Evolutionary conservation across 495 filamentous ascomycete species (phyloP).

Genomic region (Baudoinia panamericana): DNA sequence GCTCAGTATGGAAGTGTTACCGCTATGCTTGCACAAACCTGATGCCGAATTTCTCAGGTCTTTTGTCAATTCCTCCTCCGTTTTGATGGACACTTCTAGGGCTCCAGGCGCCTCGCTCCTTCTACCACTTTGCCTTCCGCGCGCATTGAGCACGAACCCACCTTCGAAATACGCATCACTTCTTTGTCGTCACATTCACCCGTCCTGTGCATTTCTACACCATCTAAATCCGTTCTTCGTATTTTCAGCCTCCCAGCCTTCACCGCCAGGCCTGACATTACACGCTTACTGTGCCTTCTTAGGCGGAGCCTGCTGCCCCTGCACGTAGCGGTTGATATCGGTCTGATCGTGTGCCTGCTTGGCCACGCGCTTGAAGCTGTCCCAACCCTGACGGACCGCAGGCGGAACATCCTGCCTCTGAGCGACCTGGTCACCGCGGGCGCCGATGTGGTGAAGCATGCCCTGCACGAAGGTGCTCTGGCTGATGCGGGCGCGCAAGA

Average conservation of each 20-base stretch:
- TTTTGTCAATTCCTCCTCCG: too few species aligned
- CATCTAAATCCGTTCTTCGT: not conserved
- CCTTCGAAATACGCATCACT: too few species aligned
- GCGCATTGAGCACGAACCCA: too few species aligned
- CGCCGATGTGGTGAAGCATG: conserved; percentile 57
- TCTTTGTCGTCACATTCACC: too few species aligned
- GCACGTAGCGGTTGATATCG: conserved; percentile 57
- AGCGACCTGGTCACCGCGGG: conserved; percentile 63
- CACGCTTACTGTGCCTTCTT: conserved; percentile 42
- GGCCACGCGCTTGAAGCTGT: conserved; percentile 56
- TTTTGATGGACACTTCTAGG: too few species aligned
- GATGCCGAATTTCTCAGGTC: too few species aligned
- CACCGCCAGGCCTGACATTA: not conserved
- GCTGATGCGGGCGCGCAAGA: conserved; percentile 78
- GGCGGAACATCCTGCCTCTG: conserved; percentile 82
- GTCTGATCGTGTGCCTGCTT: conserved; percentile 66
- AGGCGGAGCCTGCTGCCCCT: conserved; percentile 35
- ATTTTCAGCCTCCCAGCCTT: conserved; percentile 2
- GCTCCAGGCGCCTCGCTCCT: too few species aligned
- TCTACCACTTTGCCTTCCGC: too few species aligned
- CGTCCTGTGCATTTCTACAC: too few species aligned
- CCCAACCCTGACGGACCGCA: conserved; percentile 70
- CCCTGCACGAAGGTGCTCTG: conserved; percentile 87
- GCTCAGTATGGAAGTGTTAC: too few species aligned
- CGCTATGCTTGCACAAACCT: too few species aligned